Base-by-base conservation (phyloP, 148 eudicot genomes). In the Agrostemma githago region DNA sequence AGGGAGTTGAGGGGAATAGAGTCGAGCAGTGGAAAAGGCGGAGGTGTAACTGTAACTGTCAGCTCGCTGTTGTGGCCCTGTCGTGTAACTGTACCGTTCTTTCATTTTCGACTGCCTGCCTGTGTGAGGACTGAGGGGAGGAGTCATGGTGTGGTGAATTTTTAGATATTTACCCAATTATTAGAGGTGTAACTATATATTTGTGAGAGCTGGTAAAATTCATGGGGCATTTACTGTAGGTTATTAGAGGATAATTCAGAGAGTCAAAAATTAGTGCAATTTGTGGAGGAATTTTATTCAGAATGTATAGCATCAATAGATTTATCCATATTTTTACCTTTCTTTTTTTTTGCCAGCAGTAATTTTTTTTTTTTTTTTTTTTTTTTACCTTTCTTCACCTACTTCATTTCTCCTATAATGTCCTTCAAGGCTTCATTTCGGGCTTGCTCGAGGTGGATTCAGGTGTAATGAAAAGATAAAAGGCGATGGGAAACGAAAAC, bases 291-390 rank as follows among this genome's bases (percentile, higher is more conserved):
- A 74, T 7, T 19, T 11, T 48, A 4, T 20, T 10, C 65, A 64
- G 68, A 75, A 38, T 80, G 79, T 80, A 80, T 66, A 80, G 82
- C 65, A 75, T 74, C 60, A 38, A 58, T 80, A 42, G 78, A 63
- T 58, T 8, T 51, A 51, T 15, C 56, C 14, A 51, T 10, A 51
- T 7, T 51, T 12, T 26, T 26, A 26, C 34, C 34, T 26, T 26
- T 26, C 34, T 26, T 26, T 26, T 26, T 26, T 26, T 26, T 26
- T 26, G 34, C 34, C 34, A 26, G 34, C 34, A 26, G 34, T 26
- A 26, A 26, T 26, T 26, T 26, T 26, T 26, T 26, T 26, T 26
- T 26, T 26, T 26, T 26, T 26, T 26, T 26, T 26, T 26, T 26
- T 26, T 26, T 26, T 1, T 26, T 26, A 0, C 1, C 34, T 26